Percentiles rank a stretch among this genome's conserved stretches.
Evolutionary conservation across 2,329 filamentous ascomycete species (phyloP).

Genomic region (Acrodontium crateriforme): DNA sequence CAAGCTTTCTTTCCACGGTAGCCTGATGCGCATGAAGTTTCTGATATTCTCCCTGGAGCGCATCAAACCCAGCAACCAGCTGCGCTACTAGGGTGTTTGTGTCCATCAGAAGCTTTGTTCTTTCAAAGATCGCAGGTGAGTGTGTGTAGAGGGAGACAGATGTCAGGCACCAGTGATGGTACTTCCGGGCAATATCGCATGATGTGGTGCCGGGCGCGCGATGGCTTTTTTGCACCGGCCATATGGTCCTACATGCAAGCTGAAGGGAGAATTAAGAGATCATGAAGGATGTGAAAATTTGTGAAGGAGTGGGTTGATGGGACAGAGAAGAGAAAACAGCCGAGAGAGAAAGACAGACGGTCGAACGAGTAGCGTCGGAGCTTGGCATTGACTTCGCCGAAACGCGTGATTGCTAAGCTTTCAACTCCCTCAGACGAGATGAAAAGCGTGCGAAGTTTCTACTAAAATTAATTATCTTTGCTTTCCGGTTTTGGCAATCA

Average conservation of each 20-base stretch:
- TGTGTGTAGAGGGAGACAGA: not conserved
- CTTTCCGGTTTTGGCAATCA: too few relatives aligned
- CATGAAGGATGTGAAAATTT: not conserved
- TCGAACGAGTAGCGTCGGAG: too few relatives aligned
- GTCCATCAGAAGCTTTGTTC: slow-evolving; percentile 1
- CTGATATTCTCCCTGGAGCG: slow-evolving; percentile 34
- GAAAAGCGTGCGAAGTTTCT: too few relatives aligned
- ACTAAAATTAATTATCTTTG: too few relatives aligned
- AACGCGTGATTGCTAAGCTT: too few relatives aligned
- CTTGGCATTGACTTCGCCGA: too few relatives aligned
- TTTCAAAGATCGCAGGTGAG: not conserved
- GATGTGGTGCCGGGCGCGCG: not conserved
- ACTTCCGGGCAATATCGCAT: not conserved
- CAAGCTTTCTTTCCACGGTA: slow-evolving; percentile 33
- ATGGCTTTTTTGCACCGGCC: not conserved
- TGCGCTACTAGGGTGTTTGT: slow-evolving; percentile 24
- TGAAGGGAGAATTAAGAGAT: not conserved
- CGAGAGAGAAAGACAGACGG: too few relatives aligned
- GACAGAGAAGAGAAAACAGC: too few relatives aligned
- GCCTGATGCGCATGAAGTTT: slow-evolving; percentile 30
- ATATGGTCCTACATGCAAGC: not conserved
- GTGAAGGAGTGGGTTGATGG: not conserved
- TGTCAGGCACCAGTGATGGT: not conserved
- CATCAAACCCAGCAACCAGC: slow-evolving; percentile 31
- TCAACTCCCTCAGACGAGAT: too few relatives aligned